Base-by-base conservation (phyloP, 805 yeast species). In the Candida ulmi region DNA sequence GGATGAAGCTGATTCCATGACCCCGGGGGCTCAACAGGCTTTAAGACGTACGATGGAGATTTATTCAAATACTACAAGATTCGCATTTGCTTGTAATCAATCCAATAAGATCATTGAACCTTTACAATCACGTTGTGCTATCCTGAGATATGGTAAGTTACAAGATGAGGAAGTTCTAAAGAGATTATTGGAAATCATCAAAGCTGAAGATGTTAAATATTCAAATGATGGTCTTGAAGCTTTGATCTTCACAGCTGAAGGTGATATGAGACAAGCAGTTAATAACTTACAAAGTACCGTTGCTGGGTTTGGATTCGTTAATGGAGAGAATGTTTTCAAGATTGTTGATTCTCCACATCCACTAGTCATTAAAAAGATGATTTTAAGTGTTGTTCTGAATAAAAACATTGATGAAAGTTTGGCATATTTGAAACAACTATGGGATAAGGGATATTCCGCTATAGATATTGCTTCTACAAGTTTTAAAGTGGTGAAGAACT, bases 321-420 rank as follows among this genome's bases (percentile, higher is more conserved):
- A 79, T 54, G 88, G 88, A 35, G 88, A 85, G 30, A 91, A 90
- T 53, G 99, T 93, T 15, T 93, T 88, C 71, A 87, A 84, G 58
- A 86, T 93, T 42, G 98, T 93, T 3, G 99, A 93, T 59, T 83
- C 88, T 39, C 99, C 99, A 3, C 98, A 93, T 63, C 99, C 99
- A 0, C 61, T 88, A 36, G 79, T 86, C 5, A 82, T 93, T 29
- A 78, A 78, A 50, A 78, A 78, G 50, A 80, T 84, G 80, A 63
- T 85, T 30, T 59, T 84, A 37, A 61, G 67, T 27, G 69, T 73
- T 1, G 66, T 72, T 4, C 50, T 48, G 12, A 54, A 54, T 17
- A 60, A 68, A 15, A 64, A 73, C 15, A 72, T 88, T 24, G 95
- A 88, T 41, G 75, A 68, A 5, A 80, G 95, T 2, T 55, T 88